Conservation (phyloP, 305 asterid genomes). For the Plantago coronopus region DNA sequence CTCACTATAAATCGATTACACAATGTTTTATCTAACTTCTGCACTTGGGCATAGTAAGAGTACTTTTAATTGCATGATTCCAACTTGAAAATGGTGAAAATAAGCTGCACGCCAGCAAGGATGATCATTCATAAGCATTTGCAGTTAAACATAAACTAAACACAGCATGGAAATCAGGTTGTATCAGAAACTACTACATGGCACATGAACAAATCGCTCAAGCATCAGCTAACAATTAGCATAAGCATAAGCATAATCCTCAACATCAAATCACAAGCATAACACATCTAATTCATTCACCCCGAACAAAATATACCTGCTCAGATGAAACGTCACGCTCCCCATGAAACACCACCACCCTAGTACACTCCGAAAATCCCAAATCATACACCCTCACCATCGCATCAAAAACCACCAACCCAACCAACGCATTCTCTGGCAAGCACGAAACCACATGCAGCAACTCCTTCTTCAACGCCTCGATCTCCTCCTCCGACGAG, state of each 20-base stretch:
- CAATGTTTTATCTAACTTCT: no score
- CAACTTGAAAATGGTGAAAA: no score
- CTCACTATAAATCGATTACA: no score
- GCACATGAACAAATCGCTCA: not conserved
- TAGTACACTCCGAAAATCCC: conserved; percentile 62
- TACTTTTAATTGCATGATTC: no score
- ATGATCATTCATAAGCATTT: no score
- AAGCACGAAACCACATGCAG: conserved; percentile 55
- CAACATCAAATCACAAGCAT: conserved; percentile 21
- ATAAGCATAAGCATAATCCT: conserved; percentile 22
- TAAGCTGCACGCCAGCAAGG: no score
- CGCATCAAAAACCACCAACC: conserved; percentile 81
- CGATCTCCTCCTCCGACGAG: conserved; percentile 64
- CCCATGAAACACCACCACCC: conserved; percentile 72
- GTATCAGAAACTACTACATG: not conserved
- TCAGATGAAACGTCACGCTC: conserved; percentile 68
- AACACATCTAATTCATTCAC: conserved; percentile 12
- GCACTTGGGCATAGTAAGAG: no score
- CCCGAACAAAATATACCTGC: conserved; percentile 44
- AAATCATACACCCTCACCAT: conserved; percentile 87
- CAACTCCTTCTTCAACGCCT: conserved; percentile 68
- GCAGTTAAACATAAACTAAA: not conserved
- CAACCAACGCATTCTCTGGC: conserved; percentile 86
- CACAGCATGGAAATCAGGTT: not conserved
- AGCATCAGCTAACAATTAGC: conserved; percentile 10